Percentiles rank a stretch among this genome's conserved stretches.
Conservation (phyloP, 768 basidiomycete species). For the Kwoniella mangroviensis region DNA sequence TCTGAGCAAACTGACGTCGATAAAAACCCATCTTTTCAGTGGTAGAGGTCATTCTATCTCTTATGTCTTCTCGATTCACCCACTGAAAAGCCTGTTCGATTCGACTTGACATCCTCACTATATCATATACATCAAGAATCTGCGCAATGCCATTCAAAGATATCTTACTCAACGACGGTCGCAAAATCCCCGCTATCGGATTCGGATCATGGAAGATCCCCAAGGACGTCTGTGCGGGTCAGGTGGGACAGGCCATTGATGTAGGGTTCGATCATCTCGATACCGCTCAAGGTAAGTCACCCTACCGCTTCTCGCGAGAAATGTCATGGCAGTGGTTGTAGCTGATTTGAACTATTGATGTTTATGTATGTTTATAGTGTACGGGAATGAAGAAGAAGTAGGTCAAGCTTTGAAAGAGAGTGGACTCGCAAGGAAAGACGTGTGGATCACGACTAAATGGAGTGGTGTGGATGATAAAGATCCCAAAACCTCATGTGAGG, state of each 20-base stretch:
- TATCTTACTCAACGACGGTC: slow-evolving; percentile 54
- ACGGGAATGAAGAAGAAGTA: slow-evolving; percentile 51
- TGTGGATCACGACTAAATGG: slow-evolving; percentile 55
- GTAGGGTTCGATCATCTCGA: slow-evolving; percentile 54
- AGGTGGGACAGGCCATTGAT: slow-evolving; percentile 50
- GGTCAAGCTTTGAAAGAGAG: slow-evolving; percentile 44
- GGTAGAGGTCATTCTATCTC: not conserved
- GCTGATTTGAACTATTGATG: too few species aligned
- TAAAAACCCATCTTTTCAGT: not conserved
- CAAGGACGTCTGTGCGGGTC: slow-evolving; percentile 40
- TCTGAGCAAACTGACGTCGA: not conserved
- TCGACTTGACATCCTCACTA: not conserved
- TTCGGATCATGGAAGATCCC: slow-evolving; percentile 58
- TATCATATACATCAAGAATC: not conserved
- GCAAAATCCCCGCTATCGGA: slow-evolving; percentile 53
- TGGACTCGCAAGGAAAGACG: slow-evolving; percentile 42
- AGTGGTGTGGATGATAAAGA: slow-evolving; percentile 36
- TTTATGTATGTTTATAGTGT: slow-evolving; percentile 47
- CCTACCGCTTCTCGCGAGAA: too few species aligned
- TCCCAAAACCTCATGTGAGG: slow-evolving; percentile 62
- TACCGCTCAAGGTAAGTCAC: slow-evolving; percentile 43
- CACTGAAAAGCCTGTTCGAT: too few species aligned
- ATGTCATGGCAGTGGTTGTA: too few species aligned
- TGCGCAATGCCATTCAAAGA: slow-evolving; percentile 39
- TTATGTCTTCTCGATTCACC: not conserved